phyloP scores from a whole-genome alignment of 306 rosid species.

The Begonia peltatifolia region DNA sequence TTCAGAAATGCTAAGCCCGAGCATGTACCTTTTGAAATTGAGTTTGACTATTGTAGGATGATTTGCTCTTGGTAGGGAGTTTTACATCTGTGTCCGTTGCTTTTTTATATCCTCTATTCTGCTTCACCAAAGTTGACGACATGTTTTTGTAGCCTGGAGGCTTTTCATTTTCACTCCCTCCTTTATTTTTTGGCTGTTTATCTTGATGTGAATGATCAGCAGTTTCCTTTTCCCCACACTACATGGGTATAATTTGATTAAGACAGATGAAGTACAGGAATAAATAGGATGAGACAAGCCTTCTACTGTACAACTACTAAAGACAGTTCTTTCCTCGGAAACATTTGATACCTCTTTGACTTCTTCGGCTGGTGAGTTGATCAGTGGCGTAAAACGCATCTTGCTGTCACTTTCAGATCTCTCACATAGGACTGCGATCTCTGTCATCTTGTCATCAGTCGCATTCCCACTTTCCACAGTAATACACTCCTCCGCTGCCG shows the following conservation, averaged over 20 bases:
- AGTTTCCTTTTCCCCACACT: slow-evolving; percentile 39
- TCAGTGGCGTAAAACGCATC: slow-evolving; percentile 20
- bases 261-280: not conserved
- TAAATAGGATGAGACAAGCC: not conserved
- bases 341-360: slow-evolving; percentile 32
- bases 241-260: slow-evolving; percentile 8
- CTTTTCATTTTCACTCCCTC: slow-evolving; percentile 45
- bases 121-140: slow-evolving; percentile 25
- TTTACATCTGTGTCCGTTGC: slow-evolving; percentile 32
- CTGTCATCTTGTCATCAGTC: slow-evolving; percentile 10
- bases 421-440: slow-evolving; percentile 28
- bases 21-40: slow-evolving; percentile 32
- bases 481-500: slow-evolving; percentile 20
- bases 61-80: slow-evolving; percentile 34
- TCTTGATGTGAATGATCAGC: slow-evolving; percentile 21
- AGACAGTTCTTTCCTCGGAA: slow-evolving; percentile 18
- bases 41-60: slow-evolving; percentile 34
- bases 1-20: slow-evolving; percentile 1
- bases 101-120: slow-evolving; percentile 43
- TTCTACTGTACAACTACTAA: slow-evolving; percentile 39
- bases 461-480: slow-evolving; percentile 19
- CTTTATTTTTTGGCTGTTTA: slow-evolving; percentile 30
- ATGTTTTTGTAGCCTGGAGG: slow-evolving; percentile 20
- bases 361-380: slow-evolving; percentile 25
- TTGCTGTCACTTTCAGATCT: slow-evolving; percentile 16